phyloP scores from a whole-genome alignment of 2,329 filamentous ascomycete species.

The Lasiodiplodia gonubiensis region DNA sequence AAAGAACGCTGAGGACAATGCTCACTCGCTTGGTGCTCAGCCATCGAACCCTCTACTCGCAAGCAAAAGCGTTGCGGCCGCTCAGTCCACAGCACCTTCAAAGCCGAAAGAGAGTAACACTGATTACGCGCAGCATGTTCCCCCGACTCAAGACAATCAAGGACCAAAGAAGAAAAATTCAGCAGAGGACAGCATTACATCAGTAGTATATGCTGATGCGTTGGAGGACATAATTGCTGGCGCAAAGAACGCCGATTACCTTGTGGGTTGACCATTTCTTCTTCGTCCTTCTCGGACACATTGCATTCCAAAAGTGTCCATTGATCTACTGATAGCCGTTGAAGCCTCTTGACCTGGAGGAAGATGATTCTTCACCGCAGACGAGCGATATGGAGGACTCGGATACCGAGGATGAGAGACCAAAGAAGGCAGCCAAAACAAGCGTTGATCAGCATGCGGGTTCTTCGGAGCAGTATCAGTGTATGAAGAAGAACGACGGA shows the following conservation, averaged over 20 bases:
- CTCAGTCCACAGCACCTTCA: slow-evolving; percentile 47
- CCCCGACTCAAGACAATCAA: no score
- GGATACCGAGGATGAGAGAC: slow-evolving; percentile 37
- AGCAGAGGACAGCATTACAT: no score
- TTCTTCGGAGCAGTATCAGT: slow-evolving; percentile 55
- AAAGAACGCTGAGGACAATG: background rate
- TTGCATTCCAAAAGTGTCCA: background rate
- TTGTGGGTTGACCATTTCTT: slow-evolving; percentile 8
- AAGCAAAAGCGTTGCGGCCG: slow-evolving; percentile 48
- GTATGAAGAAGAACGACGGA: slow-evolving; percentile 63
- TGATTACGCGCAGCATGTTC: slow-evolving; percentile 17
- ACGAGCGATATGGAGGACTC: slow-evolving; percentile 37
- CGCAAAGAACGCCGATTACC: background rate
- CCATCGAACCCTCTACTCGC: slow-evolving; percentile 51
- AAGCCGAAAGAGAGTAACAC: slow-evolving; percentile 43
- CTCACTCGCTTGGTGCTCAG: background rate
- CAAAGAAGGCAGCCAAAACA: slow-evolving; percentile 33
- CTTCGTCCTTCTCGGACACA: background rate
- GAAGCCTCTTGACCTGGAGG: slow-evolving; percentile 48
- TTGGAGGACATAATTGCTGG: slow-evolving; percentile 17
- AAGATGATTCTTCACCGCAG: slow-evolving; percentile 38
- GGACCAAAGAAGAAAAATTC: background rate
- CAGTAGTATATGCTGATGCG: background rate
- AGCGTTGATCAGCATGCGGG: slow-evolving; percentile 27
- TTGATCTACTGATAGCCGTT: background rate